Base-by-base conservation (phyloP, 1,284 basidiomycete genomes). In the Boletus sp. region DNA sequence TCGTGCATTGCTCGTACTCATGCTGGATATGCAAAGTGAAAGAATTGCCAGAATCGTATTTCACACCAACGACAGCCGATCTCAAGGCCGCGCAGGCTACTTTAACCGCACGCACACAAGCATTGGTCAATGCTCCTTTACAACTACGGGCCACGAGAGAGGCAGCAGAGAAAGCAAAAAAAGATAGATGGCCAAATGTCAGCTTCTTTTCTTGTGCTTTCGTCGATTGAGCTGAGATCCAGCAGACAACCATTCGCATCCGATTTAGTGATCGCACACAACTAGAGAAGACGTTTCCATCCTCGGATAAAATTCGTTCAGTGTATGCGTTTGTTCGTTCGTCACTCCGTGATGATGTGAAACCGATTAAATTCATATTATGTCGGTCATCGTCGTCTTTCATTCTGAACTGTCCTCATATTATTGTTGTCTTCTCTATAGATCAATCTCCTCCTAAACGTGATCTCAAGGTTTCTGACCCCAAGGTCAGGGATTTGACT, bases 251-350 rank as follows among this genome's bases (percentile, higher is more conserved):
- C 0, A 91, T 97, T 64, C 87, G 94, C 25, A 77, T 97, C 64
- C 84, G 84, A 64, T 96, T 96, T 72, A 79, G 86, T 33, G 91
- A 95, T 74, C 83, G 90, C 49, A 92, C 88, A 7, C 87, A 91
- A 71, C 80, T 97, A n/a, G 94, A 97, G 77, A 87, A 85, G 65
- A 75, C 78, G 0, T 95, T 96, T 68, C 80, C 85, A 1, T 92
- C 91, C 8, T 83, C 82, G 1, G 85, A 88, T 71, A 93, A 90
- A 70, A 93, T 96, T 60, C 83, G 83, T 55, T 81, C 86, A 4
- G 83, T 96, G 4, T 96, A 96, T 72, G 88, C 87, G 6, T 94
- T 96, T 67, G 90, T 95, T 49, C 83, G 91, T 27, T 76, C 80
- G n/a, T 83, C 84, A 27, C 76, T 96, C 47, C 79, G 84, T 43